A percentile compares a stretch with the other conserved stretches of the same genome.
Evolutionary conservation across 106 monocot genomes (phyloP).

Genomic region (Dendrobium huoshanense): DNA sequence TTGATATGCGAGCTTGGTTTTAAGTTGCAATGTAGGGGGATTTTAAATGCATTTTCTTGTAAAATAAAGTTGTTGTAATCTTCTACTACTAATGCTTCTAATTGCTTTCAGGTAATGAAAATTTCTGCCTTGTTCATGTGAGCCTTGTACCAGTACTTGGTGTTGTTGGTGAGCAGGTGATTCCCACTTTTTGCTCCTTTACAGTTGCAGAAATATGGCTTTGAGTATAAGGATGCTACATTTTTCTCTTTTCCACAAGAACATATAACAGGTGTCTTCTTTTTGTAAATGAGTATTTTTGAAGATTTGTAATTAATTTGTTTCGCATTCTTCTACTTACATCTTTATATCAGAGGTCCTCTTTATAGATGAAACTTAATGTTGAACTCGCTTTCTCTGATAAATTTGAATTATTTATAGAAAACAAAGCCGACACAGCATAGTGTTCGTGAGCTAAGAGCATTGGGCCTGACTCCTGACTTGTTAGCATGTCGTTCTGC

Average conservation of each 20-base stretch:
- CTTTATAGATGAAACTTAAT: neutral
- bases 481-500: slow-evolving; percentile 64
- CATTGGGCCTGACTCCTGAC: slow-evolving; percentile 72
- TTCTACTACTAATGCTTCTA: neutral
- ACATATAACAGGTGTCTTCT: neutral
- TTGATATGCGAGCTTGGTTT: neutral
- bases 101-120: slow-evolving; percentile 47
- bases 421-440: slow-evolving; percentile 89
- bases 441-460: slow-evolving; percentile 71
- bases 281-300: neutral
- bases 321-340: neutral
- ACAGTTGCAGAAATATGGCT: neutral
- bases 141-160: slow-evolving; percentile 75
- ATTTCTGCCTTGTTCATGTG: slow-evolving; percentile 80
- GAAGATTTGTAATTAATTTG: neutral
- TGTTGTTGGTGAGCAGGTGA: slow-evolving; percentile 85
- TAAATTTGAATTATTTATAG: slow-evolving; percentile 17
- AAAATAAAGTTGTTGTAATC: neutral
- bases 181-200: slow-evolving; percentile 7
- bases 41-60: neutral
- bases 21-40: neutral
- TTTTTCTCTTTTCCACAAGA: neutral
- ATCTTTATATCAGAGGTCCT: neutral
- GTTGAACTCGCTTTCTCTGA: neutral
- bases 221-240: neutral